Conservation (phyloP, 116 monocot genomes). For the Cymodocea nodosa region DNA sequence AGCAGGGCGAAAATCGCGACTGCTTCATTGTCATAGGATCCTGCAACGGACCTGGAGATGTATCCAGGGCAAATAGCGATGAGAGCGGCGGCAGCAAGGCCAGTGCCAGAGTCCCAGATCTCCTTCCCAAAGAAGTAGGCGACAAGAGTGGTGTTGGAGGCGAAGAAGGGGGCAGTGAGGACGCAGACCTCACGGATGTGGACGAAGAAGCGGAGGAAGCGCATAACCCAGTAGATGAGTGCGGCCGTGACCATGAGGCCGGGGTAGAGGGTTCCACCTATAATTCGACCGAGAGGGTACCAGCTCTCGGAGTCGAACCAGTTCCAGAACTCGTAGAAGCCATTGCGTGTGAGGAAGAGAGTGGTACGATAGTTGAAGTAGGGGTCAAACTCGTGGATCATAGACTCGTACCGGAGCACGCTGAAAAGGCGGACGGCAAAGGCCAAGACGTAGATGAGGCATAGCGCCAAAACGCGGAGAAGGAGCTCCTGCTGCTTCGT, state of each 20-base stretch:
- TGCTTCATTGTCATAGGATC: constrained; percentile 92
- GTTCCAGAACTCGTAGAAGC: constrained; percentile 93
- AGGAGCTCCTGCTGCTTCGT: constrained; percentile 96
- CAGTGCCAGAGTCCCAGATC: constrained; percentile 84
- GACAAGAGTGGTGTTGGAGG: constrained; percentile 80
- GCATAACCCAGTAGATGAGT: constrained; percentile 40
- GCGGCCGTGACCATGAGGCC: constrained; percentile 98
- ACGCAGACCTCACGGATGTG: constrained; percentile 98
- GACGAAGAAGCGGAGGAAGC: constrained; percentile 52
- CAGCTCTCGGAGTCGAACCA: constrained; percentile 97
- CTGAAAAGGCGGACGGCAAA: constrained; percentile 84
- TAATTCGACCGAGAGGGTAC: constrained; percentile 95
- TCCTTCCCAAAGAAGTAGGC: constrained; percentile 94
- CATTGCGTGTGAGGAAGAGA: constrained; percentile 65
- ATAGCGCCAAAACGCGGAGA: constrained; percentile 63
- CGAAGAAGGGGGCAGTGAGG: constrained; percentile 91
- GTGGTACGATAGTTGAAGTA: constrained; percentile 99
- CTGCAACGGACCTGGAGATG: constrained; percentile 91
- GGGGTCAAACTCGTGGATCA: constrained; percentile 99
- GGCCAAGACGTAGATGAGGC: constrained; percentile 88
- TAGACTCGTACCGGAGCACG: constrained; percentile 93
- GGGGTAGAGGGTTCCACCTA: constrained; percentile 92
- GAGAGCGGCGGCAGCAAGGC: constrained; percentile 73
- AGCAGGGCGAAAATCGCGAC: constrained; percentile 95
- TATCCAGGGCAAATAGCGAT: constrained; percentile 94